Conservation (phyloP, 2,329 filamentous ascomycete species). For the Stagonosporopsis rhizophila region DNA sequence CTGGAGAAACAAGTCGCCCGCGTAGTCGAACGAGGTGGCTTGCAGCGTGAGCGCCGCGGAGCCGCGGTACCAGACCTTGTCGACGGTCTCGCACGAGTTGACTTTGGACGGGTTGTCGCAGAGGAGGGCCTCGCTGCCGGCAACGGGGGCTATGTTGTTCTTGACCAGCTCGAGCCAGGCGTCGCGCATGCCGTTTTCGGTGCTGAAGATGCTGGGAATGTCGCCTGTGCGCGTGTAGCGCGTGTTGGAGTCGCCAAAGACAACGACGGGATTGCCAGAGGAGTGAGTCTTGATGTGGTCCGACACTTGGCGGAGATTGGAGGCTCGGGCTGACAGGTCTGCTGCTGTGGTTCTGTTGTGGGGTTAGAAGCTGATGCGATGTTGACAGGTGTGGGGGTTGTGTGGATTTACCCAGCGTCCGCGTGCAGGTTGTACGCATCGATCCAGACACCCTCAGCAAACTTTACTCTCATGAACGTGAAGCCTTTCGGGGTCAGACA, state of each 20-base stretch:
- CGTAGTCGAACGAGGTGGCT: constrained; percentile 63
- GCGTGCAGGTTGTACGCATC: constrained; percentile 73
- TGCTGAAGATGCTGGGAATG: constrained; percentile 60
- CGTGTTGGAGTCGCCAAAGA: constrained; percentile 71
- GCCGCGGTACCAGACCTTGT: constrained; percentile 70
- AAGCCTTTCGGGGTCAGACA: constrained; percentile 75
- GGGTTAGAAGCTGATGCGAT: background rate
- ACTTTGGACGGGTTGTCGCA: constrained; percentile 66
- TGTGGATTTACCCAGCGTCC: constrained; percentile 62
- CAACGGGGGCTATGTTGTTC: constrained; percentile 27
- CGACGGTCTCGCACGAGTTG: constrained; percentile 67
- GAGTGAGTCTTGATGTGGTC: constrained; percentile 65
- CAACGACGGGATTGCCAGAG: constrained; percentile 66
- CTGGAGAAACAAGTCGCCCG: constrained; percentile 64
- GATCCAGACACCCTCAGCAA: constrained; percentile 63
- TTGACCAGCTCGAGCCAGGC: constrained; percentile 64
- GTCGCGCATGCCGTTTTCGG: constrained; percentile 63
- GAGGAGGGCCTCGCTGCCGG: constrained; percentile 43
- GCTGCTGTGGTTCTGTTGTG: constrained; percentile 52
- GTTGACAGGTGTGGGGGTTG: too few relatives aligned
- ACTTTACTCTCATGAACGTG: constrained; percentile 67
- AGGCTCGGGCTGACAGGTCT: constrained; percentile 64
- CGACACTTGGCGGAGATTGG: constrained; percentile 67
- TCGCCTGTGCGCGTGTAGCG: constrained; percentile 67
- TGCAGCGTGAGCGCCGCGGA: constrained; percentile 56